phyloP scores from a whole-genome alignment of 371 early-diverging fungal genomes.

The Mortierella sp. region DNA sequence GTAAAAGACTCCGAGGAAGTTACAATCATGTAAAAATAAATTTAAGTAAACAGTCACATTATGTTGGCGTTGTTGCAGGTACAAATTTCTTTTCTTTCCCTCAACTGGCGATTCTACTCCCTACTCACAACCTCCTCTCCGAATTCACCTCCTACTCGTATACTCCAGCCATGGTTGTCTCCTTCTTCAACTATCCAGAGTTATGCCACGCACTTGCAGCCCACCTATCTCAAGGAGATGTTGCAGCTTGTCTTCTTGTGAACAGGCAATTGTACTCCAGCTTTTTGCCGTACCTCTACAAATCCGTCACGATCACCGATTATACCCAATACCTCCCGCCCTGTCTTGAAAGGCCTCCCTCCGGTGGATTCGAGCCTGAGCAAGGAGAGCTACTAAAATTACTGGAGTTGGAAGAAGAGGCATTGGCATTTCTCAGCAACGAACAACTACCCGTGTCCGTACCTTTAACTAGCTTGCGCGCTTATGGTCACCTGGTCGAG shows the following conservation, averaged over 20 bases:
- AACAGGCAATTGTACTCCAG: not conserved
- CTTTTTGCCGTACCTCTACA: constrained; percentile 7
- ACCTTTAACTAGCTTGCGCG: not conserved
- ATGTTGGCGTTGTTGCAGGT: too few relatives aligned
- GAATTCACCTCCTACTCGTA: too few relatives aligned
- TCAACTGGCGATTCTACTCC: too few relatives aligned
- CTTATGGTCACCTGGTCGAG: constrained; percentile 9
- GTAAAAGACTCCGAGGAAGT: too few relatives aligned
- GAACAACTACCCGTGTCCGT: not conserved
- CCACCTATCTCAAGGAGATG: not conserved
- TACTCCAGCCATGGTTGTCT: not conserved
- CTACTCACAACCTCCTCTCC: too few relatives aligned
- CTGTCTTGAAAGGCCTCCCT: too few relatives aligned
- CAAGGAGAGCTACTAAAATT: not conserved
- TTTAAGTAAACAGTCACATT: too few relatives aligned
- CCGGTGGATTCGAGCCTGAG: not conserved
- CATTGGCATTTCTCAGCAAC: too few relatives aligned
- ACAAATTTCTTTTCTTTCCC: too few relatives aligned
- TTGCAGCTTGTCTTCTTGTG: constrained; percentile 1
- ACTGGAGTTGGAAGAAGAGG: not conserved
- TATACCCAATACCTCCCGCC: not conserved
- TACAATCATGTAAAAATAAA: too few relatives aligned
- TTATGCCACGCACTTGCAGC: not conserved
- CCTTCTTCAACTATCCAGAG: constrained; percentile 1
- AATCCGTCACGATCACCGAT: not conserved